Base-by-base conservation (phyloP, 495 filamentous ascomycete species). In the Aspergillus indologenus region DNA sequence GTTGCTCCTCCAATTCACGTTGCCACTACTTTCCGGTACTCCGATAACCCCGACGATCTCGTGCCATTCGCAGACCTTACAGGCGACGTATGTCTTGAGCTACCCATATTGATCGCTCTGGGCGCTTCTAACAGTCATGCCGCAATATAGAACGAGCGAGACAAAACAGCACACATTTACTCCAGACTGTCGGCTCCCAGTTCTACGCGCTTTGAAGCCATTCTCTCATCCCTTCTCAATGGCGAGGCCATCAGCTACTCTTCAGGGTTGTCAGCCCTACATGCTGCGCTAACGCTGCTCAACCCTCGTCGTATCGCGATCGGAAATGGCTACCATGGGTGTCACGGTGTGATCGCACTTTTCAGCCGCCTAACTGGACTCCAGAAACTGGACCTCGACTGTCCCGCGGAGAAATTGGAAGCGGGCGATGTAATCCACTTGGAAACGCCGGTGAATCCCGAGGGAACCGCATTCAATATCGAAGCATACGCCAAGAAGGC, bases 391-490 rank as follows among this genome's bases (percentile, higher is more conserved):
- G 72, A 78, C 1, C 79, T 94, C 12, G 79, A 88, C 65, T 86
- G 84, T 46, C 56, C 77, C 0, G 71, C 79, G 3, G 74, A 79
- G 31, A 72, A 80, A 18, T 79, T 92, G 9, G 73, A 81, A 15
- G 68, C 78, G 1, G 94, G 93, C 17, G 94, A 98, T 71, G 76
- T 97, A 8, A 83, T 98, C 42, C 91, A 95, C 70, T 75, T 98
- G 42, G 94, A 98, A 71, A 96, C 92, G 1, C 94, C 94, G 0
- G 72, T 96, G 20, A 97, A 98, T 71, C 94, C 94, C 0, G 84
- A 86, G 14, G 94, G 94, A 47, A 87, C 85, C 49, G 92, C 92
- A 8, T 84, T 80, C 61, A 79, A 88, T 60, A 87, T 98, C 26
- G 73, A 71, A 24, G 68, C 71, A 18, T 93, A 83, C 70, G 91